phyloP scores from a whole-genome alignment of 805 yeast genomes.

The Jamesozyma jinghongensis region DNA sequence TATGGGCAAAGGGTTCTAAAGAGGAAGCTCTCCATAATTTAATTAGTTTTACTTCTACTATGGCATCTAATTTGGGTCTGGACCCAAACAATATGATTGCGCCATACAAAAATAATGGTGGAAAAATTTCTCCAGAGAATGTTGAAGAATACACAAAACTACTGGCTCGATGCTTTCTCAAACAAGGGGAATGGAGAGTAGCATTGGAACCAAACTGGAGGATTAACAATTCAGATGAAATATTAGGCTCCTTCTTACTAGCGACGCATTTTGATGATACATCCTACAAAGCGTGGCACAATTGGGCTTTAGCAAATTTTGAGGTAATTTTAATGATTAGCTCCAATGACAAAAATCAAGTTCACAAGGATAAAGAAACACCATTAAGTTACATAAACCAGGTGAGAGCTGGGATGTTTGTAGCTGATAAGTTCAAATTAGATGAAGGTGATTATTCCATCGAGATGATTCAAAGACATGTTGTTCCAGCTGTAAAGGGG shows the following conservation, averaged over 20 bases:
- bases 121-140: slow-evolving; percentile 42
- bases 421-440: slow-evolving; percentile 23
- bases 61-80: slow-evolving; percentile 82
- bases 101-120: slow-evolving; percentile 67
- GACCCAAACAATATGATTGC: slow-evolving; percentile 81
- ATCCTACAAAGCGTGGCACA: slow-evolving; percentile 99
- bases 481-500: slow-evolving; percentile 91
- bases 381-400: slow-evolving; percentile 9
- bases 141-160: slow-evolving; percentile 76
- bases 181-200: slow-evolving; percentile 98
- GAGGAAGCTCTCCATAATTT: slow-evolving; percentile 78
- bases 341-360: slow-evolving; percentile 15
- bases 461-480: slow-evolving; percentile 72
- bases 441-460: slow-evolving; percentile 31
- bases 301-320: slow-evolving; percentile 97
- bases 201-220: slow-evolving; percentile 75
- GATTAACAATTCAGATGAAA: slow-evolving; percentile 66
- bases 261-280: slow-evolving; percentile 90
- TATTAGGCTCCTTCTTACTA: slow-evolving; percentile 80
- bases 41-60: slow-evolving; percentile 81
- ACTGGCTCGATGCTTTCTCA: slow-evolving; percentile 86
- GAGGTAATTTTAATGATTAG: slow-evolving; percentile 73
- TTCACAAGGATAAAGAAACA: neutral
- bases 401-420: slow-evolving; percentile 21
- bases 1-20: slow-evolving; percentile 93